Base-by-base conservation (phyloP, 345 rosid genomes). In the Anastatica hierochuntica region DNA sequence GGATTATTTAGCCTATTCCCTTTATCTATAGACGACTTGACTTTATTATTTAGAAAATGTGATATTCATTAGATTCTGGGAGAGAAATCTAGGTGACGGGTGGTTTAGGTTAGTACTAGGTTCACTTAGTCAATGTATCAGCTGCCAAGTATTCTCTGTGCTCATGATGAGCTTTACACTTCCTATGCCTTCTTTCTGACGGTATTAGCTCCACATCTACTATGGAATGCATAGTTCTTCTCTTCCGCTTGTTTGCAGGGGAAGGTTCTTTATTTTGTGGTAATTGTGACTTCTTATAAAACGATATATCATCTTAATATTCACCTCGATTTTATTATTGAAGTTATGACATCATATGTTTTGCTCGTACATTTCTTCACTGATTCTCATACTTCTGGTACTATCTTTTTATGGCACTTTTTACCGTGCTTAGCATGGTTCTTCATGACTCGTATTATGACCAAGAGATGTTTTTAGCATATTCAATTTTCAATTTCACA, bases 231-330 rank as follows among this genome's bases (percentile, higher is more conserved):
- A 39, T 45, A 39, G 43, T 47, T 39, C 43, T 54, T 37, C 34
- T 31, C 21, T 47, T 48, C 50, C 7, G 16, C 67, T 24, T 53
- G 34, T 39, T 17, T 60, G 66, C 66, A 60, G 72, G 67, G 60
- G 10, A 38, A 21, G 7, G 18, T 31, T 53, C 26, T 53, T 24
- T 30, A 34, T 35, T 19, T n/a, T 30, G 21, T 43, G n/a, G 21
- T 10, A 18, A 24, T 19, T 14, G 43, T 33, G 14, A 63, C 46
- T 10, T 34, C 21, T 58, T 33, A 3, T 18, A 6, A 7, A 35
- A 42, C 5, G 1, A 44, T 37, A 10, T 20, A 10, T 51, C 37
- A 39, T 67, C 27, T 46, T 67, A 17, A 44, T 36, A 50, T 38
- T 13, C 14, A 13, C 2, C 14, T 26, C 17, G 7, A 53, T 14